Evolutionary conservation across 768 basidiomycete genomes (phyloP).

Genomic region (Cystofilobasidium bisporidii): DNA sequence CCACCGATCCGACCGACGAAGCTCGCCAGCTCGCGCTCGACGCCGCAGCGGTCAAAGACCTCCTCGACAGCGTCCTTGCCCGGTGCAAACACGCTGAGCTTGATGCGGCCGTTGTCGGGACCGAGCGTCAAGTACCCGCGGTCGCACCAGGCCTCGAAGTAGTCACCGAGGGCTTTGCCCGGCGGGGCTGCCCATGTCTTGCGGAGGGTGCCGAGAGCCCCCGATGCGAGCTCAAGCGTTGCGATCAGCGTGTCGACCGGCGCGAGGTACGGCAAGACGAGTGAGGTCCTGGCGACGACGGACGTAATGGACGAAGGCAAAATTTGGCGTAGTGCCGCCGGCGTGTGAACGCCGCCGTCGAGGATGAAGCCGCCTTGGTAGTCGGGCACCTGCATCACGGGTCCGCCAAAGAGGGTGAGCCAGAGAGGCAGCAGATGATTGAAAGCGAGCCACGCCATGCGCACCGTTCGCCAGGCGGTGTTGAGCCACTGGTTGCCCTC

Average conservation of each 20-base stretch:
- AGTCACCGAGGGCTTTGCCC: background rate
- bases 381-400: constrained; percentile 42
- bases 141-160: constrained; percentile 10
- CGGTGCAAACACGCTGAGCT: background rate
- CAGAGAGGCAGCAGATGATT: constrained; percentile 27
- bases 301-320: constrained; percentile 47
- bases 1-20: constrained; percentile 2
- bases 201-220: constrained; percentile 5
- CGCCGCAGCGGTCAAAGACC: background rate
- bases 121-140: constrained; percentile 1
- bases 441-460: constrained; percentile 44
- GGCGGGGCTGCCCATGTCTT: constrained; percentile 5
- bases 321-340: constrained; percentile 43
- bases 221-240: background rate
- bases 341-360: constrained; percentile 41
- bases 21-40: constrained; percentile 15
- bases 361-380: constrained; percentile 77
- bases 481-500: constrained; percentile 65
- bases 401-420: too few relatives aligned
- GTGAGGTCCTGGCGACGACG: constrained; percentile 56
- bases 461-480: constrained; percentile 67
- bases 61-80: background rate
- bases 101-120: background rate
- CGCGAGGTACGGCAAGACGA: constrained; percentile 60
- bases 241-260: constrained; percentile 64